Evolutionary conservation across 1,284 basidiomycete species (phyloP), one percentile per base, ranked within the genome.

Genomic region (Schizophyllum commune): DNA sequence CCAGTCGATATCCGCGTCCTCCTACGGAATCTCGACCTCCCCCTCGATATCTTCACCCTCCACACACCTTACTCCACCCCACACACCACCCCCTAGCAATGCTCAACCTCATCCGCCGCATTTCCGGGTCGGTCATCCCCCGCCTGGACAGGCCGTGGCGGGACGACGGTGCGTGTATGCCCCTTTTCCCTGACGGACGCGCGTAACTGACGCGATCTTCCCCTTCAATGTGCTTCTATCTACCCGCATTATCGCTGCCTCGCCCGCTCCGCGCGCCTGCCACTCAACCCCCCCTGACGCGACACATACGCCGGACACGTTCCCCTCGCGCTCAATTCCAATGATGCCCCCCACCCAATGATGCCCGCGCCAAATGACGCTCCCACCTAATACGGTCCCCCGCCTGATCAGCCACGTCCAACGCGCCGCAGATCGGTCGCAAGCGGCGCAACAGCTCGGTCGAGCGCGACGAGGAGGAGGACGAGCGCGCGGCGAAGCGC

Each of bases 121-220:
- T 90, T 60, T 89, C 88, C 0, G 79, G 80, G 66, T 84, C 84
- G n/a, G 78, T 89, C 34, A 82, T 88, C 67, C 84, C 84, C 32
- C 81, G 86, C 60, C 80, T 84, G 32, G 88, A 90, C 72, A 78
- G 85, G 62, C 85, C 86, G 55, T 89, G 87, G 87, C 79, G 79
- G 65, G 87, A 89, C 63, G 87, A 90, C 71, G 85, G 88, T 89
- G 66, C 75, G 84, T 77, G 21, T 27, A 52, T 56, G 3, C 58
- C 58, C 59, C 58, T 52, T 63, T 59, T 54, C 33, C 63, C 60
- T 61, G 65, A 64, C 63, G 64, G 61, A 55, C 33, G 51, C 27
- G 59, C 58, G 52, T 54, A 61, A 32, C 34, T 52, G 32, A 19
- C 22, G 34, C 39, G 39, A 47, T 47, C 27, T 27, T 27, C 39